These are phyloP conservation scores for Suillus spraguei DNA, from an alignment of 768 basidiomycete genomes.

Conservation along the genomic window DNA sequence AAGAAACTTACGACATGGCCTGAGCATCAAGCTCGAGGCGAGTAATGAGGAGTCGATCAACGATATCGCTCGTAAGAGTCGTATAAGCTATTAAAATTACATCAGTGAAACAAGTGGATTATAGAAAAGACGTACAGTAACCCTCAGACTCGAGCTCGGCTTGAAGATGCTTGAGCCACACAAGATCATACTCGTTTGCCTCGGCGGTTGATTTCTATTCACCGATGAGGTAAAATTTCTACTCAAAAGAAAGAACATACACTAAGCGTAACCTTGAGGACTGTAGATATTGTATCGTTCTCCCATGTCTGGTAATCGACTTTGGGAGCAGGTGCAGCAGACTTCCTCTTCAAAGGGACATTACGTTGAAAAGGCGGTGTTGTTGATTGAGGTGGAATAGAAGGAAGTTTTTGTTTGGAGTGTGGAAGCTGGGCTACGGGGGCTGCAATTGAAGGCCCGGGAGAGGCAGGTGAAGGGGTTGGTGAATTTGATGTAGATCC, in stretches of 20 bases:
- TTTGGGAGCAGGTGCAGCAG: conserved; percentile 35
- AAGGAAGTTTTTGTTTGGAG: conserved; percentile 33
- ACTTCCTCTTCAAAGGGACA: conserved; percentile 52
- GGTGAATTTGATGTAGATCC: conserved; percentile 30
- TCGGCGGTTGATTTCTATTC: conserved; percentile 60
- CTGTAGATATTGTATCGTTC: conserved; percentile 60
- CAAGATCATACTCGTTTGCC: conserved; percentile 62
- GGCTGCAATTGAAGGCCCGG: conserved; percentile 18
- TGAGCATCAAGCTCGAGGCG: conserved; percentile 80
- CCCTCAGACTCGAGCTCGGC: conserved; percentile 68
- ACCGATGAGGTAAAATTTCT: conserved; percentile 13
- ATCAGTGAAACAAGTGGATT: conserved; percentile 1
- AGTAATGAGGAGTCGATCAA: conserved; percentile 82
- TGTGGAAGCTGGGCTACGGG: conserved; percentile 37
- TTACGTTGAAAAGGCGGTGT: conserved; percentile 34
- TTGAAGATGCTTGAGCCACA: conserved; percentile 82
- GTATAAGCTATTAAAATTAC: conserved; percentile 32
- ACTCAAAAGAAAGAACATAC: conserved; percentile 45
- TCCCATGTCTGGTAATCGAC: conserved; percentile 73
- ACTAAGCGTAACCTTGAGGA: conserved; percentile 80
- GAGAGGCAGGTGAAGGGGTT: conserved; percentile 29
- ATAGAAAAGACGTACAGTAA: conserved; percentile 36
- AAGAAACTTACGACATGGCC: conserved; percentile 60
- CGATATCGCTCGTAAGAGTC: conserved; percentile 57
- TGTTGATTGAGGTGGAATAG: conserved; percentile 31